Evolutionary conservation across 2,329 filamentous ascomycete genomes (phyloP), one percentile per base, ranked within the genome.

Genomic region (Geosmithia morbida): DNA sequence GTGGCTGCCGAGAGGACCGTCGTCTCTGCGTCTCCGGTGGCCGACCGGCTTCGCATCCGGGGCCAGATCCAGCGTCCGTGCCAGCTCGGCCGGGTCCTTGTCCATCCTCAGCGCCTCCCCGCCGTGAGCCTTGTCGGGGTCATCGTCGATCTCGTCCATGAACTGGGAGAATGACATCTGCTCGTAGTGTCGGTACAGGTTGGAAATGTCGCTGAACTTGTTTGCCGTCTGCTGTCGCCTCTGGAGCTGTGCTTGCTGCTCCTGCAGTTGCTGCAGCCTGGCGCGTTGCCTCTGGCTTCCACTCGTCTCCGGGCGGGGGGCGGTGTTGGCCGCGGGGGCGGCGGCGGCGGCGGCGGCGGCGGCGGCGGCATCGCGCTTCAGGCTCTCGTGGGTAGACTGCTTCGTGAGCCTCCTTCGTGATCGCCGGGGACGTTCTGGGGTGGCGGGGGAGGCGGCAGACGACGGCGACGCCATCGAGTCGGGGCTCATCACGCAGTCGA

Each of bases 161-260:
- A 69, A 58, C 40, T 71, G 59, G 14, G 68, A 68, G 48, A 74
- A 70, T 0, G 72, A 70, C 64, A 71, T 71, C 52, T 75, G 68
- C 56, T 79, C 75, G 54, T 79, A 78, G 54, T 79, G 73, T 48
- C 75, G 64, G 54, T 79, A 78, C 2, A 79, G 61, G 46, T 70
- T 69, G 42, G 72, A 65, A 19, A 77, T 57, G 2, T 67, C 68
- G 16, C 62, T 59, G 2, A 64, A 54, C 60, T 61, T 53, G 26
- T 19, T 17, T 7, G 22, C 13, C n/a, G 18, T n/a, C 19, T 17
- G 16, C 43, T 44, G 14, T 7, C 18, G 40, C 40, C 18, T 37
- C 6, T 37, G 6, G 40, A 41, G 13, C 26, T 45, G 43, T 16
- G 11, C 20, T 29, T 22, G 22, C 22, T 45, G 43, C 7, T 37